These are phyloP conservation scores for Pinus taeda DNA, from an alignment of 75 land plant genomes.

Conservation along the genomic window DNA sequence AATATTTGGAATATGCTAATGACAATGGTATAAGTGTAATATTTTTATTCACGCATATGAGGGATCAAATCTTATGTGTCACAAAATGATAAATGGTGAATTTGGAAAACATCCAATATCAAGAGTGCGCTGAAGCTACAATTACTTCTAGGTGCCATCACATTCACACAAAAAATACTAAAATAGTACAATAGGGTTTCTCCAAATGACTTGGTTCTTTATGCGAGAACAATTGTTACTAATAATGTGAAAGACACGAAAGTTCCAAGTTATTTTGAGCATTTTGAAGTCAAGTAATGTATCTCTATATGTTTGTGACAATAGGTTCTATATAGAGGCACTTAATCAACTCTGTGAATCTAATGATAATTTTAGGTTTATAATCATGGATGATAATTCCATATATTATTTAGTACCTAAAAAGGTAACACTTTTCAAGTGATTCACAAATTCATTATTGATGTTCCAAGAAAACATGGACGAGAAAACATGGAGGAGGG, in stretches of 20 bases:
- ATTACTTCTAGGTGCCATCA: conserved; percentile 72
- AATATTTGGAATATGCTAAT: conserved; percentile 70
- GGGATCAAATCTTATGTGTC: conserved; percentile 70
- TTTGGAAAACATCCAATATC: conserved; percentile 75
- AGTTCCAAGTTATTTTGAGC: conserved; percentile 65
- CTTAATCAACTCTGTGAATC: conserved; percentile 64
- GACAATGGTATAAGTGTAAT: conserved; percentile 90
- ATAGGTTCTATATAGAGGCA: conserved; percentile 66
- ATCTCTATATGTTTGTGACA: conserved; percentile 74
- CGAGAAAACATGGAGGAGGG: conserved; percentile 82
- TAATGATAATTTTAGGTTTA: conserved; percentile 61
- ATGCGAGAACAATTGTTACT: conserved; percentile 77
- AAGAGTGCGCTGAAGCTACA: conserved; percentile 73
- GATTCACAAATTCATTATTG: conserved; percentile 58
- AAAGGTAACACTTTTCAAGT: conserved; percentile 68
- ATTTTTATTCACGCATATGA: conserved; percentile 77
- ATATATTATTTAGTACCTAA: conserved; percentile 67
- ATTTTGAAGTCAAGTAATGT: conserved; percentile 78
- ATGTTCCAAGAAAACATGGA: conserved; percentile 44
- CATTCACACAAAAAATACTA: conserved; percentile 69
- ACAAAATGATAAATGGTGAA: conserved; percentile 79
- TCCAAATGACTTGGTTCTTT: conserved; percentile 65
- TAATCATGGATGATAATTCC: conserved; percentile 75
- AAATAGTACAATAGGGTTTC: conserved; percentile 80
- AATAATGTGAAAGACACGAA: conserved; percentile 84